These are phyloP conservation scores for Colletotrichum tropicicola DNA, from an alignment of 2,329 filamentous ascomycete species.

Conservation along the genomic window DNA sequence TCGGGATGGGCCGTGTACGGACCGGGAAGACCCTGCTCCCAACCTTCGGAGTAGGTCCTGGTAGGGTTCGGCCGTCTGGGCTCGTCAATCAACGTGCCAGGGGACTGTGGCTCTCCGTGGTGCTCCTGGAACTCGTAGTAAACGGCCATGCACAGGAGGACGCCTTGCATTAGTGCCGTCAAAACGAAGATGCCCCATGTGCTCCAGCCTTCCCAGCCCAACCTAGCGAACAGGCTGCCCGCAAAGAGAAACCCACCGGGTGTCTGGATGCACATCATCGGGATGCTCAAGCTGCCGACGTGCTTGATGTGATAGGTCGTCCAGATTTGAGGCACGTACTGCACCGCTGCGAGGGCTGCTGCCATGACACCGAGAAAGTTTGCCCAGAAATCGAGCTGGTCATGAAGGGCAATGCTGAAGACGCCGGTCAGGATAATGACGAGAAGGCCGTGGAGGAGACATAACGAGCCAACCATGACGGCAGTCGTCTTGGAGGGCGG, in stretches of 20 bases:
- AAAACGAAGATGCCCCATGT: constrained; percentile 93
- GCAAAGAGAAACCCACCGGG: constrained; percentile 93
- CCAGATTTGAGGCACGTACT: constrained; percentile 95
- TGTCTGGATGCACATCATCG: constrained; percentile 98
- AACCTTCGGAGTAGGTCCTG: constrained; percentile 58
- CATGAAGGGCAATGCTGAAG: constrained; percentile 70
- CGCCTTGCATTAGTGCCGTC: constrained; percentile 86
- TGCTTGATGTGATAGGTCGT: constrained; percentile 88
- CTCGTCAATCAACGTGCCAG: background rate
- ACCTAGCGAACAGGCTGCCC: constrained; percentile 79
- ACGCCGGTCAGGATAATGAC: constrained; percentile 74
- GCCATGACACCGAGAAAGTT: constrained; percentile 85
- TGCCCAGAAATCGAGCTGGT: constrained; percentile 79
- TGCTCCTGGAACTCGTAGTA: constrained; percentile 71
- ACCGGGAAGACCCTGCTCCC: constrained; percentile 59
- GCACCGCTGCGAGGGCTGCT: constrained; percentile 81
- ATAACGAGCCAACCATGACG: constrained; percentile 75
- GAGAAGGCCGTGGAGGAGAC: constrained; percentile 78
- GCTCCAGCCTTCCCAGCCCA: constrained; percentile 90
- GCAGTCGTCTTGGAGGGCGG: constrained; percentile 81
- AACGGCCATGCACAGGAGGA: constrained; percentile 81
- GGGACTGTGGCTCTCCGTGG: constrained; percentile 38
- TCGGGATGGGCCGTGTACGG: constrained; percentile 62
- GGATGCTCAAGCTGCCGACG: constrained; percentile 90
- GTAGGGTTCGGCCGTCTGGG: constrained; percentile 47